Conservation (phyloP, 768 basidiomycete species). For the Porpolomopsis calyptriformis region DNA sequence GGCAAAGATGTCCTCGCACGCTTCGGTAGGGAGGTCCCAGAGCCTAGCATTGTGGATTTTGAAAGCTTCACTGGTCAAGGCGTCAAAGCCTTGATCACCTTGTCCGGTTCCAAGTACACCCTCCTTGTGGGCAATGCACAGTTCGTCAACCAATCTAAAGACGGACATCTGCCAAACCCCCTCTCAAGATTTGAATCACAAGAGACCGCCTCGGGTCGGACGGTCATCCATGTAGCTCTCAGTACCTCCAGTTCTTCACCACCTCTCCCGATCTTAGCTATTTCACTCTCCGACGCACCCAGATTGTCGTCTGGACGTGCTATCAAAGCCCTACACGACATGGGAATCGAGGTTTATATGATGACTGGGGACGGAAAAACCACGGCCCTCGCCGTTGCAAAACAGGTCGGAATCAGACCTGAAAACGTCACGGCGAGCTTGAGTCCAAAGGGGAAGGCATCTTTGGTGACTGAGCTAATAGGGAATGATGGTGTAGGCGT, state of each 20-base stretch:
- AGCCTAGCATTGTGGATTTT: slow-evolving; percentile 58
- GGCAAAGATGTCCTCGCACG: slow-evolving; percentile 53
- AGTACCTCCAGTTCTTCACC: slow-evolving; percentile 28
- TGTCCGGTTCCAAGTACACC: slow-evolving; percentile 42
- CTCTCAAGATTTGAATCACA: slow-evolving; percentile 55
- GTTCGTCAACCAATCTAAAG: slow-evolving; percentile 52
- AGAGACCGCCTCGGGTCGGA: slow-evolving; percentile 67
- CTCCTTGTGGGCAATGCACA: slow-evolving; percentile 67
- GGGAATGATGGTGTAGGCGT: slow-evolving; percentile 61
- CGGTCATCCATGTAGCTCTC: slow-evolving; percentile 80
- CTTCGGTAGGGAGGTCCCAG: slow-evolving; percentile 26
- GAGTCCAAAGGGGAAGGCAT: slow-evolving; percentile 93
- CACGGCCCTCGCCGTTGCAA: slow-evolving; percentile 83
- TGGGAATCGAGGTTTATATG: slow-evolving; percentile 91
- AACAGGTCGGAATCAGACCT: slow-evolving; percentile 75
- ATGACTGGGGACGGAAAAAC: slow-evolving; percentile 86
- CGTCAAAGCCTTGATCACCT: slow-evolving; percentile 56
- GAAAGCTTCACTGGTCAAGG: slow-evolving; percentile 87
- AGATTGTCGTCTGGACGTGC: slow-evolving; percentile 80
- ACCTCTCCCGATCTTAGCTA: slow-evolving; percentile 58
- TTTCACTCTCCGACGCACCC: slow-evolving; percentile 80
- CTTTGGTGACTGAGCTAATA: slow-evolving; percentile 72
- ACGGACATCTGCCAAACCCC: slow-evolving; percentile 43
- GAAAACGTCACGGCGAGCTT: slow-evolving; percentile 86
- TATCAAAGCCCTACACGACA: slow-evolving; percentile 64